Conservation (phyloP, 1,139 yeast genomes). For the Scheffersomyces quercinus region DNA sequence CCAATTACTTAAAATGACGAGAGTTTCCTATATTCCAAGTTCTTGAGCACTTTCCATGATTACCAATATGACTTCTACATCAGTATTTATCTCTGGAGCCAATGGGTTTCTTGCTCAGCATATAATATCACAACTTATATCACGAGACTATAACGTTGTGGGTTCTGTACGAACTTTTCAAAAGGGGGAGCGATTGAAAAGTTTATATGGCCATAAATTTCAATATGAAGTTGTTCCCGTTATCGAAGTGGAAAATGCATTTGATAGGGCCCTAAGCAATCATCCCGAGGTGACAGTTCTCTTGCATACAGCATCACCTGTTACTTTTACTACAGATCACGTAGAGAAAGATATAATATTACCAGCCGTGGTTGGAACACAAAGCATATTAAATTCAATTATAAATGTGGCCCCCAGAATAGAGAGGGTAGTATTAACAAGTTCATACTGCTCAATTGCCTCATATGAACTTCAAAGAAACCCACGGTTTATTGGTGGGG, state of each 20-base stretch:
- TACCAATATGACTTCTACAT: too few species aligned
- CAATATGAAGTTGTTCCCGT: constrained; percentile 29
- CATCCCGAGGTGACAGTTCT: constrained; percentile 26
- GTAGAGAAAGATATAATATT: constrained; percentile 40
- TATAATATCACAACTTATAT: constrained; percentile 23
- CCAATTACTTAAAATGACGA: too few species aligned
- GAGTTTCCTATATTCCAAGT: too few species aligned
- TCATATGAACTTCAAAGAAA: constrained; percentile 36
- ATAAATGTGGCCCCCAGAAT: constrained; percentile 24
- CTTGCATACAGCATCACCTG: constrained; percentile 25
- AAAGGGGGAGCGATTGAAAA: constrained; percentile 32
- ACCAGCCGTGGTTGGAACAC: constrained; percentile 44
- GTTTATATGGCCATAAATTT: constrained; percentile 22
- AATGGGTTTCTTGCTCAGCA: constrained; percentile 42
- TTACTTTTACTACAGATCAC: constrained; percentile 29
- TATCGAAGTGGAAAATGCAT: constrained; percentile 29
- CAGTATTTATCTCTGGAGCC: constrained; percentile 42
- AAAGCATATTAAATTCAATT: constrained; percentile 32
- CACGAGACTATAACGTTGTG: constrained; percentile 31
- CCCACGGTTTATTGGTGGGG: constrained; percentile 29
- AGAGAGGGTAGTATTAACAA: constrained; percentile 39
- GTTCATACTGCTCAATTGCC: constrained; percentile 41
- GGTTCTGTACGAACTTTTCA: constrained; percentile 37
- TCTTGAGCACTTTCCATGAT: too few species aligned
- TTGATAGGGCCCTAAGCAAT: constrained; percentile 29